These are phyloP conservation scores for Trichomonas vaginalis DNA, from an alignment of 208 protist species.

Conservation along the genomic window DNA sequence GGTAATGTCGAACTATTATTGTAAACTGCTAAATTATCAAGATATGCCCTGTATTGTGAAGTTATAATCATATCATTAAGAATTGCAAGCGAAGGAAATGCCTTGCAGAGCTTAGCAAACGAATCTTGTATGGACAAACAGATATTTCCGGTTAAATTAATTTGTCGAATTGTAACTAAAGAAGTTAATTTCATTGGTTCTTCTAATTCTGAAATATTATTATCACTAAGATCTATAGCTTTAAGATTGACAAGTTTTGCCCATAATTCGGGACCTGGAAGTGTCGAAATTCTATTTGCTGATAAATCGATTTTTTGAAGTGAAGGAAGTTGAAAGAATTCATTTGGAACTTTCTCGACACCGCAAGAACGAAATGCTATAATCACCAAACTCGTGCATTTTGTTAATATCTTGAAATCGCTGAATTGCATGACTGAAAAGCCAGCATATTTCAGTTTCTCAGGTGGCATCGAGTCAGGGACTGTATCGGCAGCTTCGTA, in stretches of 20 bases:
- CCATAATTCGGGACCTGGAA: neutral
- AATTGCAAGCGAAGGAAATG: neutral
- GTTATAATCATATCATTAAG: neutral
- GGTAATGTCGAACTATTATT: neutral
- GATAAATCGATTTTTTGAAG: neutral
- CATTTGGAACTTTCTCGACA: neutral
- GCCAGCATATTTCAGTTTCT: neutral
- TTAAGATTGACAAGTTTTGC: neutral
- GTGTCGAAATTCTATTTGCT: neutral
- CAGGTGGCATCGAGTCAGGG: neutral
- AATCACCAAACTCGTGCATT: neutral
- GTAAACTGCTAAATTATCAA: neutral
- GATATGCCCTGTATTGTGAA: neutral
- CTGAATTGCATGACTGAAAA: neutral
- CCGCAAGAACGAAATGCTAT: neutral
- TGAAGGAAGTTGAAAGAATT: neutral
- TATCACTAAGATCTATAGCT: neutral
- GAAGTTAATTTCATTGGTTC: neutral
- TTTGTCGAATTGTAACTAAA: neutral
- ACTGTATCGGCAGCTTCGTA: neutral
- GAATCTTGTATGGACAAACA: neutral
- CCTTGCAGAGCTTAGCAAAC: neutral
- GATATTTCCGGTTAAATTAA: neutral
- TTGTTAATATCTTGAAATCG: neutral
- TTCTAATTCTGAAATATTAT: neutral